Evolutionary conservation across 352 stramenopile genomes (phyloP).

Genomic region (Hyaloperonospora brassicae): DNA sequence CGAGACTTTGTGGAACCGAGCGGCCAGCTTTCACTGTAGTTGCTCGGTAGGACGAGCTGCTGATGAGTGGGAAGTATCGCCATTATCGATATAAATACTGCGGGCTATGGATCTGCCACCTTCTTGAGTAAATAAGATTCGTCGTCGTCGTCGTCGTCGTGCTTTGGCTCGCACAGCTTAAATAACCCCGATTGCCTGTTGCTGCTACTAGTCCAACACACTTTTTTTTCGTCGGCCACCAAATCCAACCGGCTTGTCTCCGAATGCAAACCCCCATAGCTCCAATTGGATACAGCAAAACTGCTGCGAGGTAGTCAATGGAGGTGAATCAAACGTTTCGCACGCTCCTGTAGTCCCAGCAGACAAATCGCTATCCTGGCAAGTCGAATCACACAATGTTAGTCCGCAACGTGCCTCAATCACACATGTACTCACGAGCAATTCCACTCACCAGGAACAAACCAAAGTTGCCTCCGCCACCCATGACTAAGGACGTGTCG

Average conservation of each 20-base stretch:
- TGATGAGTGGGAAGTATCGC: not conserved
- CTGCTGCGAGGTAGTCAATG: conserved; percentile 66
- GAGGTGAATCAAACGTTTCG: conserved; percentile 81
- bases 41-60: not conserved
- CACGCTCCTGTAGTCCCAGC: conserved; percentile 76
- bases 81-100: too few relatives aligned
- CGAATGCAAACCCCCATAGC: conserved; percentile 76
- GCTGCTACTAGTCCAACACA: conserved; percentile 48
- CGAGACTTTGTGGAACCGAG: not conserved
- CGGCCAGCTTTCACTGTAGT: too few relatives aligned
- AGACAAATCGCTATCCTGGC: conserved; percentile 78
- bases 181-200: conserved; percentile 6
- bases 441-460: conserved; percentile 70
- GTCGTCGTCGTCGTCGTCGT: not conserved
- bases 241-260: conserved; percentile 36
- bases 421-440: not conserved
- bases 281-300: conserved; percentile 80
- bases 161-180: conserved; percentile 2
- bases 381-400: conserved; percentile 4
- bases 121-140: conserved; percentile 30
- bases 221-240: conserved; percentile 46
- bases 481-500: conserved; percentile 86
- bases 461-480: conserved; percentile 83
- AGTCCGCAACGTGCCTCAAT: not conserved
- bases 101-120: not conserved